A percentile compares a stretch with the other conserved stretches of the same genome.
Conservation (phyloP, 2,329 filamentous ascomycete genomes). For the Ceratocystis papillata region DNA sequence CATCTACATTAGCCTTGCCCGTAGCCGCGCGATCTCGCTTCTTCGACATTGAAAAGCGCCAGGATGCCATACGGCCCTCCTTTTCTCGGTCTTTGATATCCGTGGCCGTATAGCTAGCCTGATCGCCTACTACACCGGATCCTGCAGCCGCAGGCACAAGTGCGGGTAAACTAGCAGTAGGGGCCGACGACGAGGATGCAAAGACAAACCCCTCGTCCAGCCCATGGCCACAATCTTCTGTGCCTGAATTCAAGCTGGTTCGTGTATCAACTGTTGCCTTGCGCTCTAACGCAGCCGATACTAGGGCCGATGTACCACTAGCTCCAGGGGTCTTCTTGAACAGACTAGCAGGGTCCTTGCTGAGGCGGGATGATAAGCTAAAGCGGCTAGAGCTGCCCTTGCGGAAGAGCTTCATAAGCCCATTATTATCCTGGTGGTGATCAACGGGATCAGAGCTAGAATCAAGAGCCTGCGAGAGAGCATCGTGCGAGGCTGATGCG, state of each 20-base stretch:
- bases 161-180: slow-evolving; percentile 30
- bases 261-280: slow-evolving; percentile 43
- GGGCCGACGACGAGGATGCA: slow-evolving; percentile 37
- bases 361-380: slow-evolving; percentile 46
- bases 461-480: slow-evolving; percentile 45
- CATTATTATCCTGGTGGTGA: slow-evolving; percentile 43
- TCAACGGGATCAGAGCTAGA: slow-evolving; percentile 29
- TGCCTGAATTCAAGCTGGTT: slow-evolving; percentile 46
- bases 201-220: slow-evolving; percentile 36
- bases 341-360: slow-evolving; percentile 42
- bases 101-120: not conserved
- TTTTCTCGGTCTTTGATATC: slow-evolving; percentile 36
- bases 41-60: slow-evolving; percentile 51
- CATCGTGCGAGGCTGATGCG: slow-evolving; percentile 40
- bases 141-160: no score
- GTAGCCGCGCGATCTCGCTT: slow-evolving; percentile 42
- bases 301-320: no score
- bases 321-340: slow-evolving; percentile 49
- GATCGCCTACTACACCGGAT: no score
- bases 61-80: slow-evolving; percentile 41
- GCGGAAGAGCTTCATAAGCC: slow-evolving; percentile 48
- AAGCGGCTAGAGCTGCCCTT: slow-evolving; percentile 58
- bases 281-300: slow-evolving; percentile 43
- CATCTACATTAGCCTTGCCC: slow-evolving; percentile 43
- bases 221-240: slow-evolving; percentile 35